Conservation (phyloP, 108 stramenopile species). For the Cyclostephanos invisitatus region DNA sequence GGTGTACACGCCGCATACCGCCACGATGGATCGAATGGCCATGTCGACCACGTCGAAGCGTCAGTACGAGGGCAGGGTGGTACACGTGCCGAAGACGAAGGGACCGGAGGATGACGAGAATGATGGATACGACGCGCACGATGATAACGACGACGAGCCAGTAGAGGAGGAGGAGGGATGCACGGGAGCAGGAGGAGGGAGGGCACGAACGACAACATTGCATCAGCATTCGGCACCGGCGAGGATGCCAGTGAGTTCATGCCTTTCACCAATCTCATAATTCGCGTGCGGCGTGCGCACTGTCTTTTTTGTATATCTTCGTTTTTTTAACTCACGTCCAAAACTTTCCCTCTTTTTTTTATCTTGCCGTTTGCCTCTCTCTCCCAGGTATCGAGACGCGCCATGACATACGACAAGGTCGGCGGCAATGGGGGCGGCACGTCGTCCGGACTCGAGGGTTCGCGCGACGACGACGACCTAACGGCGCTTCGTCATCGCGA, state of each 20-base stretch:
- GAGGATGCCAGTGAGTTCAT: slow-evolving; percentile 19
- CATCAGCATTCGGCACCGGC: slow-evolving; percentile 21
- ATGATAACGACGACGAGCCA: neutral
- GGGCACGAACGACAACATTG: too few relatives aligned
- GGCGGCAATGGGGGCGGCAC: neutral
- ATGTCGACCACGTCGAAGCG: slow-evolving; percentile 28
- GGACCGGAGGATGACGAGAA: neutral
- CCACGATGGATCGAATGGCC: slow-evolving; percentile 8
- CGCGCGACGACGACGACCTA: neutral
- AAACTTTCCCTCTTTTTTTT: too few relatives aligned
- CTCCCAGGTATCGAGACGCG: slow-evolving; percentile 10
- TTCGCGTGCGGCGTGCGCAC: too few relatives aligned
- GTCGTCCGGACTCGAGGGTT: neutral
- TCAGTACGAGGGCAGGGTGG: slow-evolving; percentile 13
- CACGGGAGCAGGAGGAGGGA: slow-evolving; percentile 4
- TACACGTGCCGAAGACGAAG: slow-evolving; percentile 13
- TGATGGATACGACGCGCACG: too few relatives aligned
- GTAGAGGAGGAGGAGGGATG: neutral
- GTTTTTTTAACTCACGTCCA: too few relatives aligned
- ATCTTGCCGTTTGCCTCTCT: neutral
- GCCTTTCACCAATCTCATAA: too few relatives aligned
- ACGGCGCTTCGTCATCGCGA: neutral
- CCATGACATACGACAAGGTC: slow-evolving; percentile 8
- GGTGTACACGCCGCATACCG: slow-evolving; percentile 7
- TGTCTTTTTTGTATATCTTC: too few relatives aligned